Conservation (phyloP, 495 filamentous ascomycete species). For the Trichoderma reesei region DNA sequence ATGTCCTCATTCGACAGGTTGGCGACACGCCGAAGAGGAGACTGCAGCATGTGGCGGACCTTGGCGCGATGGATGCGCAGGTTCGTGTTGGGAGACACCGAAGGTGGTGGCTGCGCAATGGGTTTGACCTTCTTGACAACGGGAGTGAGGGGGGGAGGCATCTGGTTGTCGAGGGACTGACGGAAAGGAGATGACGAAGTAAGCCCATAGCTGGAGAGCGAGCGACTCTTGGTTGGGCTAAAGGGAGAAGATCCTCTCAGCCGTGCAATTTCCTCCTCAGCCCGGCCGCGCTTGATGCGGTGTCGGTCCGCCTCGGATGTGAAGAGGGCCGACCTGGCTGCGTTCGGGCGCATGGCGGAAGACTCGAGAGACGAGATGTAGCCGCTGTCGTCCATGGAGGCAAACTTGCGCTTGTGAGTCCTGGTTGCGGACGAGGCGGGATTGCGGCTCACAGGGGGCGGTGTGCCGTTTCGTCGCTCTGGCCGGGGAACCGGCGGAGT, state of each 20-base stretch:
- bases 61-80: slow-evolving; percentile 83
- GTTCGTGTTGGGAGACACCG: slow-evolving; percentile 89
- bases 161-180: slow-evolving; percentile 47
- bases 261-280: slow-evolving; percentile 92
- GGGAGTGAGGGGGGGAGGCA: slow-evolving; percentile 76
- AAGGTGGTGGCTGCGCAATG: slow-evolving; percentile 70
- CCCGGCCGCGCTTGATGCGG: slow-evolving; percentile 72
- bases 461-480: slow-evolving; percentile 58
- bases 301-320: slow-evolving; percentile 46
- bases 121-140: slow-evolving; percentile 69
- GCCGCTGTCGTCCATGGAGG: slow-evolving; percentile 81
- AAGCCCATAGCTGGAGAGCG: slow-evolving; percentile 36
- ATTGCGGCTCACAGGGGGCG: slow-evolving; percentile 57
- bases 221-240: slow-evolving; percentile 62
- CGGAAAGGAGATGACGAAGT: slow-evolving; percentile 51
- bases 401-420: slow-evolving; percentile 60
- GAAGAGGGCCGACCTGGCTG: slow-evolving; percentile 31
- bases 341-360: slow-evolving; percentile 65
- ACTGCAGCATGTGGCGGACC: slow-evolving; percentile 80
- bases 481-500: slow-evolving; percentile 76
- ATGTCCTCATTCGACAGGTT: slow-evolving; percentile 44
- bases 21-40: slow-evolving; percentile 67
- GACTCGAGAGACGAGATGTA: slow-evolving; percentile 98
- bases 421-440: slow-evolving; percentile 47
- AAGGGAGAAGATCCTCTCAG: slow-evolving; percentile 89